Evolutionary conservation across 495 filamentous ascomycete genomes (phyloP).

Genomic region (Bathelium albidoporum): DNA sequence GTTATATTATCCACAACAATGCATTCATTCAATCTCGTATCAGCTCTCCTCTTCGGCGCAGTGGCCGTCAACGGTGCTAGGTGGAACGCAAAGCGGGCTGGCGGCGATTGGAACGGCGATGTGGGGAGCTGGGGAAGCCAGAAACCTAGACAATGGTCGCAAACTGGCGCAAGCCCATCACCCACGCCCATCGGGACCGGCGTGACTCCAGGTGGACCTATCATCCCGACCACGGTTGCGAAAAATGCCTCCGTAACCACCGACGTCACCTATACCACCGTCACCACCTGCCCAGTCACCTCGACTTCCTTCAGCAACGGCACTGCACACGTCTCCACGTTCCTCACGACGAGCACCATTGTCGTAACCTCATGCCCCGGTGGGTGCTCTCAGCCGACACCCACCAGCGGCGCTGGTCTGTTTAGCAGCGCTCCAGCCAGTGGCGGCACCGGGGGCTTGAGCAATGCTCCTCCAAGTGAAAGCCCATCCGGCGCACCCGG

Average conservation of each 20-base stretch:
- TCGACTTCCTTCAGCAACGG: constrained; percentile 9
- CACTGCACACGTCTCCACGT: constrained; percentile 12
- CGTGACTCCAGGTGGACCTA: neutral
- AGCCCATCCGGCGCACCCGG: neutral
- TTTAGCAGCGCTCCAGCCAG: neutral
- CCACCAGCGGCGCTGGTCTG: neutral
- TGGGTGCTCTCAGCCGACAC: constrained; percentile 8
- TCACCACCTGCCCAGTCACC: constrained; percentile 18
- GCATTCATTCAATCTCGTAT: neutral
- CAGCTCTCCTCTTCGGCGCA: neutral
- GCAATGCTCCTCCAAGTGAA: neutral
- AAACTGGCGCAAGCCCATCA: neutral
- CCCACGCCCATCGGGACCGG: neutral
- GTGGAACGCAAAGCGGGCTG: neutral
- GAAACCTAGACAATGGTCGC: neutral
- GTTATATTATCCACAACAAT: neutral
- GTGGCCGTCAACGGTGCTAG: neutral
- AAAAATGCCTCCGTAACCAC: neutral
- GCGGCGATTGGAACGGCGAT: neutral
- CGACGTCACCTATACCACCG: constrained; percentile 14
- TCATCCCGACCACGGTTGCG: neutral
- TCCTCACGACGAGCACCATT: constrained; percentile 17
- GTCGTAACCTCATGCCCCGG: constrained; percentile 14
- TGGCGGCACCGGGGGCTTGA: neutral
- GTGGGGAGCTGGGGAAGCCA: neutral